A percentile compares a stretch with the other conserved stretches of the same genome.
phyloP scores from a whole-genome alignment of 2,329 filamentous ascomycete species.

The Elsinoe necatrix region DNA sequence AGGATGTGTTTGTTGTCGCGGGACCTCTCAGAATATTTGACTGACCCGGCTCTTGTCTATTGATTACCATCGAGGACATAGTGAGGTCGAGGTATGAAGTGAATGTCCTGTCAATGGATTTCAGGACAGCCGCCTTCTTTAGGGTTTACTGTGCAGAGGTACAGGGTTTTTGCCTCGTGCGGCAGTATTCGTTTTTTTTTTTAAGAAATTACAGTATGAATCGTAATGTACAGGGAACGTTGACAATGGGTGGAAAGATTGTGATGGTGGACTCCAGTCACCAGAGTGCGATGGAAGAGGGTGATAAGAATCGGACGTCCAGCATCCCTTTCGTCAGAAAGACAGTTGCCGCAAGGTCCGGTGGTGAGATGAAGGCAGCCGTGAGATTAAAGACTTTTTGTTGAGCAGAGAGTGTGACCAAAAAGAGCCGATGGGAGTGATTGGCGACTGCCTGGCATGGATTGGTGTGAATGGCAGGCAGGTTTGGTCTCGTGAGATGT shows the following conservation, averaged over 20 bases:
- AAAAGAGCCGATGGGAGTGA: slow-evolving; percentile 4
- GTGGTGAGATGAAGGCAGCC: background rate
- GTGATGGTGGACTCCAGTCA: background rate
- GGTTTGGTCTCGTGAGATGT: slow-evolving; percentile 11
- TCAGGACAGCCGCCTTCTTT: background rate
- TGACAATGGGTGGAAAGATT: background rate
- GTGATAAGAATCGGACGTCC: background rate
- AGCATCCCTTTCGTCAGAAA: slow-evolving; percentile 1
- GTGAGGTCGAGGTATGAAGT: background rate
- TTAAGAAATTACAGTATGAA: slow-evolving; percentile 15
- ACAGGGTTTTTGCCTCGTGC: background rate
- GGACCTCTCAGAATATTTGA: slow-evolving; percentile 2
- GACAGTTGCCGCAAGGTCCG: slow-evolving; percentile 4
- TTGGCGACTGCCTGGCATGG: background rate
- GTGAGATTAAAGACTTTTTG: slow-evolving; percentile 8
- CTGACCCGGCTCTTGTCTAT: slow-evolving; percentile 15
- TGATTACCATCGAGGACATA: slow-evolving; percentile 14
- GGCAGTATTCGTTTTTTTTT: background rate
- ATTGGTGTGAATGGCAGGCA: slow-evolving; percentile 1
- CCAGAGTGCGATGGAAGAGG: background rate
- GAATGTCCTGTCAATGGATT: background rate
- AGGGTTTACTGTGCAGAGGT: background rate
- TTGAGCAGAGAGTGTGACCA: background rate
- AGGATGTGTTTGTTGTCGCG: background rate
- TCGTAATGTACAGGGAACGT: slow-evolving; percentile 14